These are phyloP conservation scores for Tylopilus rubrobrunneus DNA, from an alignment of 768 basidiomycete genomes.

Conservation along the genomic window DNA sequence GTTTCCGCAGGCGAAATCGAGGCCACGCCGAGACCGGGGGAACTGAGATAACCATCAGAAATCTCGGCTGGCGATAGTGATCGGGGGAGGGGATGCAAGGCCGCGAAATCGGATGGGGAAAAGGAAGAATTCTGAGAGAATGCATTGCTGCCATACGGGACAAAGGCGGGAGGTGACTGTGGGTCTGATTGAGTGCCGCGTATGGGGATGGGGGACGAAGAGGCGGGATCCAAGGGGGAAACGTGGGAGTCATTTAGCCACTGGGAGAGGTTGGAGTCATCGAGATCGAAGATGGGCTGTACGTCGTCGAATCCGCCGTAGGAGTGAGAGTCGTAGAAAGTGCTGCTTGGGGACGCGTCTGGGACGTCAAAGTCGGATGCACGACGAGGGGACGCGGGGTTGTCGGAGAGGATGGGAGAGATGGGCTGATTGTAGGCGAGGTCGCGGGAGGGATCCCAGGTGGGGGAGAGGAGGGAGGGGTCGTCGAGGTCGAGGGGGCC, in stretches of 20 bases:
- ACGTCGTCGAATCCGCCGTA: constrained; percentile 31
- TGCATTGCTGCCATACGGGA: constrained; percentile 44
- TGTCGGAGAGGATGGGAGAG: constrained; percentile 39
- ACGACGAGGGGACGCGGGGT: constrained; percentile 37
- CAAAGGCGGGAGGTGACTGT: constrained; percentile 44
- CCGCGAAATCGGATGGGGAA: constrained; percentile 60
- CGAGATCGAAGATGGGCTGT: constrained; percentile 37
- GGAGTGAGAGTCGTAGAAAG: constrained; percentile 33
- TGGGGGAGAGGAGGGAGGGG: constrained; percentile 23
- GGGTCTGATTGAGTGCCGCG: constrained; percentile 42
- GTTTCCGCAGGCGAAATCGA: constrained; percentile 64
- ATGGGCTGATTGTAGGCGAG: constrained; percentile 37
- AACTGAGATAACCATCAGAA: constrained; percentile 43
- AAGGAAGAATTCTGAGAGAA: constrained; percentile 50
- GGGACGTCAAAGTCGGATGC: constrained; percentile 39
- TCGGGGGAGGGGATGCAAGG: constrained; percentile 57
- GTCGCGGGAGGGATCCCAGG: constrained; percentile 29
- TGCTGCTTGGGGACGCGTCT: constrained; percentile 38
- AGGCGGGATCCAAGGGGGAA: constrained; percentile 29
- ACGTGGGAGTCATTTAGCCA: constrained; percentile 65
- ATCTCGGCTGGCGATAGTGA: constrained; percentile 57
- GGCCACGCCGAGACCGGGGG: constrained; percentile 41
- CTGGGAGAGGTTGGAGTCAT: constrained; percentile 42
- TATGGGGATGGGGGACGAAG: constrained; percentile 64
- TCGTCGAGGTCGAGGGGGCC: constrained; percentile 34